Evolutionary conservation across 257 asterid species (phyloP), one percentile per base, ranked within the genome.

Genomic region (Salvia splendens): DNA sequence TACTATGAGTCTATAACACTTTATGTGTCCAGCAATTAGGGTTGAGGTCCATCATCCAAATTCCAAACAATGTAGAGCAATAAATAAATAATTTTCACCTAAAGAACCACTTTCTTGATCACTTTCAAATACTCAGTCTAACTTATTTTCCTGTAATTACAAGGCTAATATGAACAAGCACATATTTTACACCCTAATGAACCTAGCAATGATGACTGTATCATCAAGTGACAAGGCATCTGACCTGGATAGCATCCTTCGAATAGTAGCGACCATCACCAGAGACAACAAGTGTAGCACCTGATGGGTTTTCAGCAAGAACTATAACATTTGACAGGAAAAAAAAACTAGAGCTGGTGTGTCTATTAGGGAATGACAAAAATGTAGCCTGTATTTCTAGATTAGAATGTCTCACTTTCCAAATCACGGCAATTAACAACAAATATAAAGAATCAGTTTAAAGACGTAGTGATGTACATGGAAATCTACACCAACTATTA

Each of bases 181-280:
- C 50, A 54, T 35, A 59, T 32, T 11, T 43, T 15, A 42, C 46
- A 42, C 5, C 49, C 41, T 53, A 52, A 51, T n/a, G 36, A 33
- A 6, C 56, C 50, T 47, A 42, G 17, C 11, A 68, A 58, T 28
- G 30, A 24, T 24, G 45, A 32, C 3, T 24, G 50, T 46, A 55
- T 60, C 70, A 55, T 73, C 20, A 33, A 42, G 65, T 70, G 16
- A 73, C 16, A 51, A 73, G 42, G 53, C 63, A 9, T 28, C 32
- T 64, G 66, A 90, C 99, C 92, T 88, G 97, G 66, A 93, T 84
- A 40, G 97, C 96, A 67, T 93, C 96, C 87, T 88, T 88, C 8
- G 99, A 93, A 63, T 40, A 93, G 83, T 90, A 93, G 69, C 99
- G 96, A 28, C 99, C 99, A 80, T 93, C 99, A 75, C 99, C 99